A percentile compares a stretch with the other conserved stretches of the same genome.
Evolutionary conservation across 2,329 filamentous ascomycete genomes (phyloP).

Genomic region (Diplodia corticola): DNA sequence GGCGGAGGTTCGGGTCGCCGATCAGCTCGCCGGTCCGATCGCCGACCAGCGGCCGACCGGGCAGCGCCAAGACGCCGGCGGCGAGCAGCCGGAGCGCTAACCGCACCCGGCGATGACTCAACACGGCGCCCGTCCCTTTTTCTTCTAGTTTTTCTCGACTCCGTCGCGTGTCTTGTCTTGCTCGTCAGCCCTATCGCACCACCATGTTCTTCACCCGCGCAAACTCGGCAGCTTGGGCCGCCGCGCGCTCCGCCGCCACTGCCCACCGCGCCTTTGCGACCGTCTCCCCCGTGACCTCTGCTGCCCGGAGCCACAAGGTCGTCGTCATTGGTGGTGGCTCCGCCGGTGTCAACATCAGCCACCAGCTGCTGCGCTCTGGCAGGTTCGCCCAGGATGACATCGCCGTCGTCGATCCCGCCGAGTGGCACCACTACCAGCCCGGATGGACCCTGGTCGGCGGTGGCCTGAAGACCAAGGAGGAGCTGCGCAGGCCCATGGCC

Average conservation of each 20-base stretch:
- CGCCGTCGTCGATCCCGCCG: constrained; percentile 63
- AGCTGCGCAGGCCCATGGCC: constrained; percentile 54
- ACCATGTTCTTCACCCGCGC: constrained; percentile 5
- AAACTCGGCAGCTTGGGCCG: not conserved
- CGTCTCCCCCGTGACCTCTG: constrained; percentile 29
- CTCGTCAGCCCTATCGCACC: not conserved
- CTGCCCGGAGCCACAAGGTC: constrained; percentile 58
- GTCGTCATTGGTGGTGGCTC: constrained; percentile 68
- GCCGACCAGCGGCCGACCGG: no score
- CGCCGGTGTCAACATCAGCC: constrained; percentile 65
- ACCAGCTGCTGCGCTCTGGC: constrained; percentile 64
- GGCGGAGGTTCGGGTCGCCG: not conserved
- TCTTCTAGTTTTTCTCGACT: not conserved
- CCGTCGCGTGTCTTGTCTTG: not conserved
- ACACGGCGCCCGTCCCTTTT: not conserved
- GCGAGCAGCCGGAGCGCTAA: not conserved
- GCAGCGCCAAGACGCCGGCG: not conserved
- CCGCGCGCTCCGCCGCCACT: constrained; percentile 2
- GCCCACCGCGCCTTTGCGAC: not conserved
- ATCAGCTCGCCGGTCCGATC: no score
- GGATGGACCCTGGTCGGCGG: constrained; percentile 70
- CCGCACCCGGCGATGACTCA: not conserved
- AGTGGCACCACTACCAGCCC: constrained; percentile 67
- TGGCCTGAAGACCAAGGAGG: constrained; percentile 63
- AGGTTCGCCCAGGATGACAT: constrained; percentile 61